Evolutionary conservation across 352 stramenopile species (phyloP).

Genomic region (Phytophthora cryptogea): DNA sequence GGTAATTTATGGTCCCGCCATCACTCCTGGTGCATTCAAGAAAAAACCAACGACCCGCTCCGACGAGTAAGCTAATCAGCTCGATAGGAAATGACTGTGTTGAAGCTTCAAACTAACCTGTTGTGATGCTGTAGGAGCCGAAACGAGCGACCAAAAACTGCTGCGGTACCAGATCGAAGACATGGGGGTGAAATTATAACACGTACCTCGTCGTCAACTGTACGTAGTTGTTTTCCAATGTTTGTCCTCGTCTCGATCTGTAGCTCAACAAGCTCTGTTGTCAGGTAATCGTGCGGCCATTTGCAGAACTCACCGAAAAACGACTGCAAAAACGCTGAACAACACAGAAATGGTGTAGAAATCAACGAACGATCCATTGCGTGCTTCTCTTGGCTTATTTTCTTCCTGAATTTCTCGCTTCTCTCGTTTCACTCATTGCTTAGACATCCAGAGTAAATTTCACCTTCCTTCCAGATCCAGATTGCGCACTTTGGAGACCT

Average conservation of each 20-base stretch:
- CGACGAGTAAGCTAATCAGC: constrained; percentile 28
- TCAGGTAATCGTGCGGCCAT: constrained; percentile 64
- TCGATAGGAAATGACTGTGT: neutral
- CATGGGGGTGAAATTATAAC: constrained; percentile 54
- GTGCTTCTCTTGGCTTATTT: neutral
- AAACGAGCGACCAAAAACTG: constrained; percentile 38
- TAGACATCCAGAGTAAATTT: constrained; percentile 70
- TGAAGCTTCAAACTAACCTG: constrained; percentile 3
- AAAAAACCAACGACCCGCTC: constrained; percentile 16
- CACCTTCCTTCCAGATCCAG: constrained; percentile 38
- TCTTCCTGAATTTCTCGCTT: constrained; percentile 2
- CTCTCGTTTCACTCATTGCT: constrained; percentile 3
- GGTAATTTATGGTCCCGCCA: constrained; percentile 66
- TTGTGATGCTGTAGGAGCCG: constrained; percentile 7
- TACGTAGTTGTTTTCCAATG: constrained; percentile 14
- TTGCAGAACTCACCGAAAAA: constrained; percentile 43
- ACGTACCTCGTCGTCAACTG: constrained; percentile 45
- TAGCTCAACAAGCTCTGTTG: neutral
- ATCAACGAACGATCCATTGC: neutral
- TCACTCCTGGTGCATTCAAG: constrained; percentile 50
- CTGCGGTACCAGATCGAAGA: constrained; percentile 28
- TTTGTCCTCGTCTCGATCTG: neutral
- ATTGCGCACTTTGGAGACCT: constrained; percentile 23
- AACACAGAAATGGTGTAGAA: constrained; percentile 4
- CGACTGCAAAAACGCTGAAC: constrained; percentile 19